Evolutionary conservation across 371 early-diverging fungal genomes (phyloP), one percentile per base, ranked within the genome.

Genomic region (Syncephalastrum sp.): DNA sequence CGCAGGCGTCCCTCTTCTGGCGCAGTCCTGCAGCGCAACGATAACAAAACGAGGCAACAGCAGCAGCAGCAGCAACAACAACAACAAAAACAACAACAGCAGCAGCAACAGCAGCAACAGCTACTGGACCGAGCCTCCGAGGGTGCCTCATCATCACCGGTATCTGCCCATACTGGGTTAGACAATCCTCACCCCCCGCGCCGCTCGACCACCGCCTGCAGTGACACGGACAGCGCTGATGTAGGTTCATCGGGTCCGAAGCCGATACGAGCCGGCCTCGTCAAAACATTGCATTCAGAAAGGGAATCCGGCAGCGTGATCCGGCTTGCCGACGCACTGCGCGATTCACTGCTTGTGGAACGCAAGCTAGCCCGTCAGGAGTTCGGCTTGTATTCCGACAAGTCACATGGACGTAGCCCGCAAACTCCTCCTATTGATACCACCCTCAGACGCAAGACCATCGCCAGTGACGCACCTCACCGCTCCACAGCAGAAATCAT

Each of bases 301-400:
- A 33, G 38, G 38, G 38, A 33, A 33, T 33, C 17, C 38, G 33
- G 33, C 38, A 51, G 17, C 17, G 50, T 63, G 14, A 58, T 69
- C 42, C 69, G 59, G 24, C 23, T 75, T 29, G 65, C 69, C 10
- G 75, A 75, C 52, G 66, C 61, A 12, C 51, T 71, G 54, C 67
- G 72, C 52, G 67, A 75, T 53, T 61, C 72, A 23, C 55, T 75
- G 17, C 60, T 63, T 43, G 61, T 54, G 43, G 72, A 72, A 61
- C 64, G 69, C 46, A 58, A 47, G 52, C 43, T 59, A 21, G 68
- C 65, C n/a, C 58, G 59, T 49, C 61, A 65, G 59, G 74, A 65
- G 27, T 60, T 68, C 57, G 64, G 60, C 48, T 38, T 64, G 25
- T 27, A 47, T 52, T 61, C 61, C 54, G 63, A 65, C 17, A 67